Evolutionary conservation across 1,284 basidiomycete genomes (phyloP), one percentile per base, ranked within the genome.

Genomic region (Malassezia globosa): DNA sequence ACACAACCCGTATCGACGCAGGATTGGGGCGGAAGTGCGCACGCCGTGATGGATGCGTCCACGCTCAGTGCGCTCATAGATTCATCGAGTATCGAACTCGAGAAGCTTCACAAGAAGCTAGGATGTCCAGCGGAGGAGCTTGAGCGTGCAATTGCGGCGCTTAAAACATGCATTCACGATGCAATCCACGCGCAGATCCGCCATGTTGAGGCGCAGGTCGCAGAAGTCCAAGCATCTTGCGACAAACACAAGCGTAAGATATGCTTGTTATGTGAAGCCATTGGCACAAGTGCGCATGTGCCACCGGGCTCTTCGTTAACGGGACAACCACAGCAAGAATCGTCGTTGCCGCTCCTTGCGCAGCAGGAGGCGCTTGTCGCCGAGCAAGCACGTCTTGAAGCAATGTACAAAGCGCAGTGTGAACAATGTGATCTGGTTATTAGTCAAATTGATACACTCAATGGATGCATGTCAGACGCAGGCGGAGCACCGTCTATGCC

Each of bases 181-280:
- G 65, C 66, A 0, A 60, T 67, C 21, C 58, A 66, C 27, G 59
- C 58, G n/a, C 60, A 69, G 55, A 55, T 69, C 21, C 54, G 47
- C 21, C 48, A 47, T 10, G 63, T 62, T n/a, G 48, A 61, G 27
- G 47, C 47, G 16, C 59, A 64, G 29, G 64, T 66, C 7, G 51
- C 56, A 4, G 49, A 55, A 14, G 56, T 63, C 14, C 52, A 51
- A 27, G 43, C 45, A 18, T 47, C 61, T 42, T 61, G 64, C 41
- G 41, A 44, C 21, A 39, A 41, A 24, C 51, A 53, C 45, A 46
- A 60, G 23, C 40, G 42, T n/a, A 47, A 35, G 35, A 23, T 54
- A n/a, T n/a, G 48, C 53, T 43, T 44, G 39, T 21, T 46, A 31
- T 19, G 54, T 51, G 7, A 37, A 47, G 42, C 38, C 11, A 51